Percentiles rank a stretch among this genome's conserved stretches.
These are phyloP conservation scores for Diplogelasinospora grovesii DNA, from an alignment of 495 filamentous ascomycete species.

Conservation along the genomic window DNA sequence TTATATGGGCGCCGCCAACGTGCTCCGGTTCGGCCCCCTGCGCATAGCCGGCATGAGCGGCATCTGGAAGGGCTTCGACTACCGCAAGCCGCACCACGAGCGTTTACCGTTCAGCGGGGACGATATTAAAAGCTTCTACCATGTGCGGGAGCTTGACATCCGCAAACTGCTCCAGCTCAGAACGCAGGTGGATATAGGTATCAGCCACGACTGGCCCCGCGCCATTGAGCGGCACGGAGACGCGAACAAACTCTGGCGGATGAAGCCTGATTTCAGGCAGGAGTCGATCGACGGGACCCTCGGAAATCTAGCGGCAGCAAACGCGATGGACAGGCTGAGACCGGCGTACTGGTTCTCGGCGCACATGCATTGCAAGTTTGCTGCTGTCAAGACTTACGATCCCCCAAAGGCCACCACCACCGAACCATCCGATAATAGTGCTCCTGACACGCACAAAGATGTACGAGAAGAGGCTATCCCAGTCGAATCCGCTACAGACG, in stretches of 20 bases:
- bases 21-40: conserved; percentile 71
- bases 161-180: conserved; percentile 81
- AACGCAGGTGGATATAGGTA: conserved; percentile 77
- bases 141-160: conserved; percentile 82
- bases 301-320: conserved; percentile 68
- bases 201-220: conserved; percentile 94
- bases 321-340: conserved; percentile 71
- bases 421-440: not conserved
- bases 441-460: too few species aligned
- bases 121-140: conserved; percentile 75
- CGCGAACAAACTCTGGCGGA: conserved; percentile 50
- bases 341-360: conserved; percentile 91
- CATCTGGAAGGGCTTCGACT: conserved; percentile 87
- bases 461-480: too few species aligned
- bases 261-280: conserved; percentile 63
- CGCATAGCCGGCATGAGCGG: conserved; percentile 88
- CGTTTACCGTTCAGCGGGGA: conserved; percentile 71
- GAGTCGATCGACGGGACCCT: conserved; percentile 69
- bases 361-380: conserved; percentile 82
- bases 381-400: conserved; percentile 63
- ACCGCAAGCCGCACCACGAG: conserved; percentile 72
- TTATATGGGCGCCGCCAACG: conserved; percentile 87
- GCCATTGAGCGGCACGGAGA: conserved; percentile 72
- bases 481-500: not conserved
- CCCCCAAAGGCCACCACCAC: conserved; percentile 12